Evolutionary conservation across 2,329 filamentous ascomycete species (phyloP).

Genomic region (Alternaria sp.): DNA sequence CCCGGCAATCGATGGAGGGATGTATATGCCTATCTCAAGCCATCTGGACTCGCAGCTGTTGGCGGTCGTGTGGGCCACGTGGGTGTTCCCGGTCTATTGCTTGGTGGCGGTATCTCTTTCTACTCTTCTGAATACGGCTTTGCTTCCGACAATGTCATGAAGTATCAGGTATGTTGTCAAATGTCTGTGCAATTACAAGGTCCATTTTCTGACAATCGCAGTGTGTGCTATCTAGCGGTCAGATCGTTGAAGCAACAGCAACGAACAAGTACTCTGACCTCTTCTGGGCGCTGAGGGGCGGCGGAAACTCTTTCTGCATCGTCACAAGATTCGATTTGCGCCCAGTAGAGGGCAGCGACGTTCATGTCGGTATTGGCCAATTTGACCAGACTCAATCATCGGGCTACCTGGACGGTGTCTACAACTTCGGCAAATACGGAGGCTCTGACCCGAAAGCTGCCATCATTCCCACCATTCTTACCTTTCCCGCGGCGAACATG

Average conservation of each 20-base stretch:
- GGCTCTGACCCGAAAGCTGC: conserved; percentile 26
- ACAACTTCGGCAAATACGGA: conserved; percentile 26
- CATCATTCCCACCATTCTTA: conserved; percentile 26
- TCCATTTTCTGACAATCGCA: conserved; percentile 10
- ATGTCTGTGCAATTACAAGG: too few relatives aligned
- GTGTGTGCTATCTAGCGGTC: conserved; percentile 34
- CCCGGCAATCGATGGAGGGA: conserved; percentile 40
- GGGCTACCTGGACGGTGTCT: conserved; percentile 28
- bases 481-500: conserved; percentile 15
- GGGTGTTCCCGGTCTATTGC: conserved; percentile 37
- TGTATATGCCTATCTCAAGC: conserved; percentile 35
- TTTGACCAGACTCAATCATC: conserved; percentile 14
- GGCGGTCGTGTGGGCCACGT: conserved; percentile 38
- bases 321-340: conserved; percentile 26
- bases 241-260: conserved; percentile 26
- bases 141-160: conserved; percentile 29
- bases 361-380: conserved; percentile 23
- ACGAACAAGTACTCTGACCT: conserved; percentile 35
- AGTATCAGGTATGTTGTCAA: conserved; percentile 19
- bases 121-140: conserved; percentile 27
- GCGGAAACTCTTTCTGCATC: conserved; percentile 33
- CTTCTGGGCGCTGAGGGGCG: conserved; percentile 41
- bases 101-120: conserved; percentile 35
- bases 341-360: conserved; percentile 7
- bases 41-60: conserved; percentile 26